Conservation (phyloP, 139 green algal genomes). For the Yamagishiella unicocca region DNA sequence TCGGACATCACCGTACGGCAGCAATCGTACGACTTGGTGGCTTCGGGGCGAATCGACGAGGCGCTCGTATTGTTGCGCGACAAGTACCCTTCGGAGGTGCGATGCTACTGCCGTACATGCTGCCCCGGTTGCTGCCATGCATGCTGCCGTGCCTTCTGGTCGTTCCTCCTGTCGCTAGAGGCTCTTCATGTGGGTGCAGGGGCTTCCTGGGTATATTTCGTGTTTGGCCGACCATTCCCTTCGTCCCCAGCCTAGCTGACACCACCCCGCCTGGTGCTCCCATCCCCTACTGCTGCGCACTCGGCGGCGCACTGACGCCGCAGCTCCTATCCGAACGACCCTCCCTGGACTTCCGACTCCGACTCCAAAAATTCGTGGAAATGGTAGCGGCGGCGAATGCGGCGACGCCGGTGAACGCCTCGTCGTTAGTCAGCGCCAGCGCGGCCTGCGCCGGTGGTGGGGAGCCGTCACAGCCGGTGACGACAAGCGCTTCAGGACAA, state of each 20-base stretch:
- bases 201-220: too few relatives aligned
- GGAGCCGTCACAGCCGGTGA: too few relatives aligned
- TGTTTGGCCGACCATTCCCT: too few relatives aligned
- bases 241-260: too few relatives aligned
- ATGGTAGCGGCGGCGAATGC: constrained; percentile 20
- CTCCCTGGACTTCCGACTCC: constrained; percentile 69
- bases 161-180: too few relatives aligned
- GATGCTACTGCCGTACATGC: background rate
- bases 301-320: too few relatives aligned
- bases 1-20: constrained; percentile 49
- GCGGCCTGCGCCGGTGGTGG: background rate
- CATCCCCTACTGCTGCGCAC: too few relatives aligned
- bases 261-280: too few relatives aligned
- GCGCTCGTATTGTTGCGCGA: constrained; percentile 49
- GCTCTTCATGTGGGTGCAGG: too few relatives aligned
- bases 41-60: constrained; percentile 49
- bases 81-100: constrained; percentile 41
- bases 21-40: constrained; percentile 55
- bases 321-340: constrained; percentile 65
- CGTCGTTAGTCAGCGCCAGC: background rate
- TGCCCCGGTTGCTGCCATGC: too few relatives aligned
- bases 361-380: constrained; percentile 80
- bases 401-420: background rate
- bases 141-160: too few relatives aligned
- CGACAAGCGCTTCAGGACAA: too few relatives aligned